phyloP scores from a whole-genome alignment of 768 basidiomycete species.

The Tricholoma sp. region DNA sequence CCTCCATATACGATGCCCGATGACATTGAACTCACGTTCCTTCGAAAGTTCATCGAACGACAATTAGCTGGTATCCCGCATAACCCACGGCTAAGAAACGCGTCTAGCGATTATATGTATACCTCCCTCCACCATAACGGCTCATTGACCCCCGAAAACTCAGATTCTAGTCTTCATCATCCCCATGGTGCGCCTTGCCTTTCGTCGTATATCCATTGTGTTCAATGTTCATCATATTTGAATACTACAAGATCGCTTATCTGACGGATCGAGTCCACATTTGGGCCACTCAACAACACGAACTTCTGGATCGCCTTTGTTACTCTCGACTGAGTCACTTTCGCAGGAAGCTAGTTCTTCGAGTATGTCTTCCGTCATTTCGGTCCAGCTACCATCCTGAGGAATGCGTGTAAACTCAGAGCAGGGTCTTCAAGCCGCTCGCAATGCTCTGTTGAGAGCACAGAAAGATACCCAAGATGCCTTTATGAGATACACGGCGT shows the following conservation, averaged over 20 bases:
- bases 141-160: constrained; percentile 45
- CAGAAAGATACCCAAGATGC: constrained; percentile 72
- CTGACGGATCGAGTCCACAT: constrained; percentile 32
- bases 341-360: constrained; percentile 55
- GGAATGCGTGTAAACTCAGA: constrained; percentile 30
- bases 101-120: constrained; percentile 30
- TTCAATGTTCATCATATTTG: constrained; percentile 9
- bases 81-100: constrained; percentile 72
- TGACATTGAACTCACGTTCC: constrained; percentile 69
- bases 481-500: constrained; percentile 63
- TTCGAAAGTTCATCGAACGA: constrained; percentile 78
- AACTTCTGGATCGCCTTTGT: constrained; percentile 46
- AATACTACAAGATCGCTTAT: constrained; percentile 25
- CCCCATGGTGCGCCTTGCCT: constrained; percentile 27
- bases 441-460: constrained; percentile 53
- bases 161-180: constrained; percentile 37
- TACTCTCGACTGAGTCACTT: constrained; percentile 47
- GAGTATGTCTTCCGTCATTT: constrained; percentile 35
- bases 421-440: constrained; percentile 58
- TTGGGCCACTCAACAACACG: constrained; percentile 34
- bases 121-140: constrained; percentile 37
- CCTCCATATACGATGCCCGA: constrained; percentile 81
- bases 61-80: constrained; percentile 73
- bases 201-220: not conserved
- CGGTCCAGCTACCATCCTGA: not conserved